phyloP scores from a whole-genome alignment of 1,284 basidiomycete genomes.

The Termitomyces sp. region DNA sequence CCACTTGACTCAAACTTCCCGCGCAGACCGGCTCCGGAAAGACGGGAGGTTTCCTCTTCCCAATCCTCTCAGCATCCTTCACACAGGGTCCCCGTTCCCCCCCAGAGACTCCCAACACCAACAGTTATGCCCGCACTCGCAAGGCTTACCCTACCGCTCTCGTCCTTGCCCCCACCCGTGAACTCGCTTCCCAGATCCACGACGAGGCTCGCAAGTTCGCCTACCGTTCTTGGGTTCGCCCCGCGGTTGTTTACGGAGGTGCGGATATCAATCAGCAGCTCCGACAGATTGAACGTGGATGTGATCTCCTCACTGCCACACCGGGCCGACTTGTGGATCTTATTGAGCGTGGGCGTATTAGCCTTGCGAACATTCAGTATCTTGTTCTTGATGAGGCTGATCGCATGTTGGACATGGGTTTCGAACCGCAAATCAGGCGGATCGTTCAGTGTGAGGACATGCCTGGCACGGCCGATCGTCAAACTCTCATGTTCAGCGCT shows the following conservation, averaged over 20 bases:
- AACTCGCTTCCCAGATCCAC: conserved; percentile 98
- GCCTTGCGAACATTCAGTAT: conserved; percentile 94
- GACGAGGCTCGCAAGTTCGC: conserved; percentile 99
- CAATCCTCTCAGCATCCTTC: conserved; percentile 95
- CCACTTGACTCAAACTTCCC: conserved; percentile 20
- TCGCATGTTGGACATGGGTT: conserved; percentile 99
- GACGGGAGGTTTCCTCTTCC: conserved; percentile 98
- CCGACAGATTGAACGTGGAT: conserved; percentile 92
- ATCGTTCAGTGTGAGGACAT: conserved; percentile 99
- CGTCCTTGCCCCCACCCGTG: conserved; percentile 95
- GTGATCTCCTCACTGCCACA: conserved; percentile 96
- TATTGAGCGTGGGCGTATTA: conserved; percentile 97
- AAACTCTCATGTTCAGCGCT: conserved; percentile 99
- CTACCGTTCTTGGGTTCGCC: conserved; percentile 98
- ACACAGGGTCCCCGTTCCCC: conserved; percentile 73
- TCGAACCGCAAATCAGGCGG: conserved; percentile 98
- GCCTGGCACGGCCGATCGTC: conserved; percentile 88
- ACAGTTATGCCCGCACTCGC: conserved; percentile 61
- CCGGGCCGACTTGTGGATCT: conserved; percentile 98
- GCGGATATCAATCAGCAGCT: conserved; percentile 97
- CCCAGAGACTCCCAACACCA: conserved; percentile 43
- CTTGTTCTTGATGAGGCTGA: conserved; percentile 99
- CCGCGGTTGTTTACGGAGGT: conserved; percentile 98
- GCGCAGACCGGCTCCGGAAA: conserved; percentile 95
- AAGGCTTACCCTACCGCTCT: conserved; percentile 96